Conservation (phyloP, 495 filamentous ascomycete genomes). For the Xylaria palmicola region DNA sequence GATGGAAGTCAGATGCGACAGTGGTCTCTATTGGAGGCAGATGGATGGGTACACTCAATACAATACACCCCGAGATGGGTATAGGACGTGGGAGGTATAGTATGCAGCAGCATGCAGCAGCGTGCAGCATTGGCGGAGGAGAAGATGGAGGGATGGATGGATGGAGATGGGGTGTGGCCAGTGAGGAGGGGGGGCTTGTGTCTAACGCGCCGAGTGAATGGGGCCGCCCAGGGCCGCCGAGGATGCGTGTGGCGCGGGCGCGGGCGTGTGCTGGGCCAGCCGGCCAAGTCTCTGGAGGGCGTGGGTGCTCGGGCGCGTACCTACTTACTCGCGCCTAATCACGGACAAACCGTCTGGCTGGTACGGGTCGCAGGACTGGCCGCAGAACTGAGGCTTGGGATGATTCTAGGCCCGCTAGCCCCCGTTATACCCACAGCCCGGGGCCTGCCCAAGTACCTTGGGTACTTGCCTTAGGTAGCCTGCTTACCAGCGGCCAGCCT, state of each 20-base stretch:
- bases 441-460: no score
- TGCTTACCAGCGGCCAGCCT: no score
- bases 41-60: no score
- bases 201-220: neutral
- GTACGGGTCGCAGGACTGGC: slow-evolving; percentile 17
- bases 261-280: neutral
- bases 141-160: slow-evolving; percentile 1
- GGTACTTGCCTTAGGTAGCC: neutral
- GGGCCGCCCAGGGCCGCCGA: neutral
- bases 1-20: slow-evolving; percentile 7
- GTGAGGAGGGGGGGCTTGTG: neutral
- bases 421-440: slow-evolving; percentile 2
- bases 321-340: slow-evolving; percentile 5
- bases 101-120: no score
- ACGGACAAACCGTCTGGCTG: slow-evolving; percentile 20
- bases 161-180: slow-evolving; percentile 1
- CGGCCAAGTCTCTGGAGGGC: neutral
- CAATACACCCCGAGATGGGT: no score
- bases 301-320: slow-evolving; percentile 1
- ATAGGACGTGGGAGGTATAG: no score
- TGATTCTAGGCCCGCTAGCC: slow-evolving; percentile 14
- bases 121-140: neutral
- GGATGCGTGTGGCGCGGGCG: neutral
- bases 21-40: neutral
- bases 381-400: slow-evolving; percentile 16